Conservation (phyloP, 228 moss, liverwort and hornwort genomes). For the Sphagnum fallax region DNA sequence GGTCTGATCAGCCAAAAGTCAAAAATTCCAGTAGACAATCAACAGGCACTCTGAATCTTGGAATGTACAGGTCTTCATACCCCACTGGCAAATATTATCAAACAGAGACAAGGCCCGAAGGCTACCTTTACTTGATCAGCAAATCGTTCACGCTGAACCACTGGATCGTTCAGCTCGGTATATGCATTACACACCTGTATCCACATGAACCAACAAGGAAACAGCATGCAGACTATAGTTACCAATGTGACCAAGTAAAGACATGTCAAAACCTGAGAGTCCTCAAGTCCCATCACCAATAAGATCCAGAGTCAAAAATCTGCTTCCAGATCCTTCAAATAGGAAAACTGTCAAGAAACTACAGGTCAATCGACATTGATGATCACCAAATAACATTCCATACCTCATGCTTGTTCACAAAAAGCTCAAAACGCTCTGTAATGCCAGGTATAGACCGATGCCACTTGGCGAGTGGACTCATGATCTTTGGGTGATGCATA, state of each 20-base stretch:
- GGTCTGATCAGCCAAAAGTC: too few species aligned
- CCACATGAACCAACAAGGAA: not conserved
- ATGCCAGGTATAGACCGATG: constrained; percentile 82
- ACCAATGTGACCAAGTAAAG: not conserved
- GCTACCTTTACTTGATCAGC: constrained; percentile 73
- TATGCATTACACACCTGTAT: constrained; percentile 87
- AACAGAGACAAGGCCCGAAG: too few species aligned
- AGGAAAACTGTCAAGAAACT: too few species aligned
- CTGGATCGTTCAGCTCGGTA: constrained; percentile 88
- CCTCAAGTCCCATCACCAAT: too few species aligned
- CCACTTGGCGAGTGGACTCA: constrained; percentile 96
- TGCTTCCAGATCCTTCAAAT: too few species aligned
- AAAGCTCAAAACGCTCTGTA: constrained; percentile 88
- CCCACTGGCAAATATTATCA: not conserved
- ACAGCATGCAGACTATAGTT: not conserved
- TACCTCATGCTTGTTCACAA: constrained; percentile 90
- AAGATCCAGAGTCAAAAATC: too few species aligned
- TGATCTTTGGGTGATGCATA: constrained; percentile 79
- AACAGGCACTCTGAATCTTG: too few species aligned
- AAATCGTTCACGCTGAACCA: constrained; percentile 80
- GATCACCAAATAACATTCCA: not conserved
- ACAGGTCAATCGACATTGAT: too few species aligned
- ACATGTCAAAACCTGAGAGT: not conserved
- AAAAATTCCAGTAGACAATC: too few species aligned
- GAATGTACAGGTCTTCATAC: not conserved